These are phyloP conservation scores for Penicillium sp. DNA, from an alignment of 2,329 filamentous ascomycete genomes.

Conservation along the genomic window DNA sequence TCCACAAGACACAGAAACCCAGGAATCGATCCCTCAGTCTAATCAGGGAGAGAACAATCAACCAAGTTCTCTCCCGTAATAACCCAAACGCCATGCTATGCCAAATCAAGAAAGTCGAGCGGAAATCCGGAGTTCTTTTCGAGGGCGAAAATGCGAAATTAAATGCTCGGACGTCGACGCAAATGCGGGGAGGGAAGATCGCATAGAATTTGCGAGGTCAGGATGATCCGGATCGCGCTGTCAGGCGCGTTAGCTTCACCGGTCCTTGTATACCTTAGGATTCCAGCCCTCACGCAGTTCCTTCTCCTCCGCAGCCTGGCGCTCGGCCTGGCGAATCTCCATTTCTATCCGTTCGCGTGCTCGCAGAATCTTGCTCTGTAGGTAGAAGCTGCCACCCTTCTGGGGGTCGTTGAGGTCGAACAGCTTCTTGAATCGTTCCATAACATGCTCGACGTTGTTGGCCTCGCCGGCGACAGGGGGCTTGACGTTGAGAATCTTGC, in stretches of 20 bases:
- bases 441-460: constrained; percentile 76
- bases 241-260: constrained; percentile 44
- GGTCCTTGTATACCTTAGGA: constrained; percentile 91
- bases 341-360: constrained; percentile 90
- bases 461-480: constrained; percentile 75
- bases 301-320: constrained; percentile 70
- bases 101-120: constrained; percentile 29
- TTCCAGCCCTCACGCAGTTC: constrained; percentile 86
- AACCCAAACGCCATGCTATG: constrained; percentile 45
- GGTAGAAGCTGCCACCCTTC: constrained; percentile 95
- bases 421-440: constrained; percentile 86
- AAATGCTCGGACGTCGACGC: constrained; percentile 2
- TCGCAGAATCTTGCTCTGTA: constrained; percentile 93
- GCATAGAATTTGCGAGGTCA: background rate
- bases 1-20: background rate
- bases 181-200: constrained; percentile 1
- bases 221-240: background rate
- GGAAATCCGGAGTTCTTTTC: constrained; percentile 6
- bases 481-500: constrained; percentile 94
- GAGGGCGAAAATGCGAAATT: constrained; percentile 2
- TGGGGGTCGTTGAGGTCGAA: constrained; percentile 94
- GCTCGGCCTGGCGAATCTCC: constrained; percentile 71
- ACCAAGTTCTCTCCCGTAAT: constrained; percentile 26
- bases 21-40: constrained; percentile 10
- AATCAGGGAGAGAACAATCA: constrained; percentile 15